Evolutionary conservation across 2,329 filamentous ascomycete genomes (phyloP), one percentile per base, ranked within the genome.

Genomic region (Aspergillus carbonarius): DNA sequence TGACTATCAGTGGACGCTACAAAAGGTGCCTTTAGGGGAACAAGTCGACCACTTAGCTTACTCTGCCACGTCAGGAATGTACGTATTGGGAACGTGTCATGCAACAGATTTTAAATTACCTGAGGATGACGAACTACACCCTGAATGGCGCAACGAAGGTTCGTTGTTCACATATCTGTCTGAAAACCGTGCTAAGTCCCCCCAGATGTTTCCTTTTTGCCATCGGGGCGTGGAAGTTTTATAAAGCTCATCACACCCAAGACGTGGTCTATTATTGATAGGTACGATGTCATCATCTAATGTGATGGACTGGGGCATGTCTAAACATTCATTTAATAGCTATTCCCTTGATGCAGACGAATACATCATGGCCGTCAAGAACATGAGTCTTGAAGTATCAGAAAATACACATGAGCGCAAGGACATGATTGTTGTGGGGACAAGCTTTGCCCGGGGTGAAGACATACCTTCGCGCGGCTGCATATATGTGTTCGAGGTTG

Each of bases 401-500:
- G 95, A 99, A 75, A 87, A 88, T 34, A 97, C 92, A 0, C 91
- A 95, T 70, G 90, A 96, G 72, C 87, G 92, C 15, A 89, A 87
- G 68, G 88, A 90, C 69, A 83, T 98, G 48, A 83, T 99, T 52
- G 87, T 88, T 0, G 88, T 97, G 1, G 95, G 93, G 13, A 96
- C 93, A 0, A 89, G 92, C 1, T 84, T 95, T 25, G 84, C 88
- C n/a, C 89, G 89, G 60, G 95, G 95, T 40, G 95, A 99, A 76
- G 95, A 98, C 69, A 85, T 96, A 57, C 88, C 93, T 0, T 89
- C 92, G 0, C 87, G 90, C 47, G 95, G 95, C 2, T 85, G 89
- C 40, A 85, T 99, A 39, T 92, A 95, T 68, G 90, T 98, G 49
- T 96, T 95, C 69, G 93, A 97, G 69, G 85, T 99, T 30, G 92